Base-by-base conservation (phyloP, 768 basidiomycete genomes). In the Xerocomus spinulosus region DNA sequence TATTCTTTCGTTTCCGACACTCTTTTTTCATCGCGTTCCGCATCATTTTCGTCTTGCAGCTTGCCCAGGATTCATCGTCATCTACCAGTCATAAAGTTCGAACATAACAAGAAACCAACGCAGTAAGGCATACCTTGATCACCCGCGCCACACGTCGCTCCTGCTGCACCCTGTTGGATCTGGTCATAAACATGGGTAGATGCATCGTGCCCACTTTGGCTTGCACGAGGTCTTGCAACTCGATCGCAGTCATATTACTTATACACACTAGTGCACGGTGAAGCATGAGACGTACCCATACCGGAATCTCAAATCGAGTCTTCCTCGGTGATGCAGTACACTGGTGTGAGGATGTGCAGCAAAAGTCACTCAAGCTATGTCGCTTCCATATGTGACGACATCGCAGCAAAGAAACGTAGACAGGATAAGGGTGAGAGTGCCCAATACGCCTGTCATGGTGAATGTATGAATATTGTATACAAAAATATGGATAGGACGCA, bases 341-440 rank as follows among this genome's bases (percentile, higher is more conserved):
- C 69, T 0, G 96, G 95, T 4, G 83, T 82, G 9, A 97, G 70
- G 23, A 97, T 85, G 60, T 96, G 92, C 2, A 83, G 76, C 25
- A 95, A 72, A 70, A 86, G 95, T 21, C 68, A 71, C 54, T 87
- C 81, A 0, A 91, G 71, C n/a, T 72, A 68, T 0, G 61, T 51
- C 0, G 73, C 62, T 0, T 84, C 79, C 75, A 98, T 81, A 58
- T 79, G 68, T 2, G 85, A 81, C 3, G 81, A 69, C 82, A 96
- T 92, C 0, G 92, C 94, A 0, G 93, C 96, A 57, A 98, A 96
- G 86, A 92, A 96, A 14, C 89, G 84, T 37, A 99, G 65, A 33
- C 86, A 79, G 0, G 91, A 80, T 2, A 85, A 67, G 0, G 92
- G 87, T 49, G 92, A 88, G 24, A 86, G 79, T 4, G 81, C 73